Conservation (phyloP, 176 grass and related monocot genomes). For the Carex pumila region DNA sequence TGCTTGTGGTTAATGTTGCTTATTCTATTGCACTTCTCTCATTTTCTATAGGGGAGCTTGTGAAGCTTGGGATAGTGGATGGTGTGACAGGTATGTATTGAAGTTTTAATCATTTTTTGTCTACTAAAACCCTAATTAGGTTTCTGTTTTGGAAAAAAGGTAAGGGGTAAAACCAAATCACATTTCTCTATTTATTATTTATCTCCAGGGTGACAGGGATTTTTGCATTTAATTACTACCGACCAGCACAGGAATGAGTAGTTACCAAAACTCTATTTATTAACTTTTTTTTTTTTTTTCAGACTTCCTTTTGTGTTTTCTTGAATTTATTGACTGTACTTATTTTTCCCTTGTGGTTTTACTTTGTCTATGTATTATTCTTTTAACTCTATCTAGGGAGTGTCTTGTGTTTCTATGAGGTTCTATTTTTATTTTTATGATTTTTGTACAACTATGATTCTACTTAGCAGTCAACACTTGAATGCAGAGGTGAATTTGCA, state of each 20-base stretch:
- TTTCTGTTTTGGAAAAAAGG: neutral
- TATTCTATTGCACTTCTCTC: constrained; percentile 19
- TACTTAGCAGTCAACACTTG: neutral
- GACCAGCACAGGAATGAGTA: neutral
- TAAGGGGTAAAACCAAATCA: neutral
- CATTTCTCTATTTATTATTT: neutral
- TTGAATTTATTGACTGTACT: neutral
- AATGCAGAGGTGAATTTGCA: constrained; percentile 79
- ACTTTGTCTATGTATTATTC: neutral
- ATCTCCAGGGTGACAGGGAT: neutral
- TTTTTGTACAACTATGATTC: neutral
- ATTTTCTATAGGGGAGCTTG: constrained; percentile 71
- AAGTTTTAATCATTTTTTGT: constrained; percentile 1
- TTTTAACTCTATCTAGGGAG: neutral
- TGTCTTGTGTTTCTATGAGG: neutral
- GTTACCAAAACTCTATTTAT: neutral
- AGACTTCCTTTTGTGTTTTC: neutral
- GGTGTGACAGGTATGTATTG: constrained; percentile 58
- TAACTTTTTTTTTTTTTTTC: neutral
- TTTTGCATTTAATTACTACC: neutral
- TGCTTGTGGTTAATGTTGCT: constrained; percentile 12
- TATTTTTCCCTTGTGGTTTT: neutral
- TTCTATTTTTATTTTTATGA: neutral
- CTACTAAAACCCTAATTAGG: constrained; percentile 5
- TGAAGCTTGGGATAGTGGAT: constrained; percentile 69